Base-by-base conservation (phyloP, 495 filamentous ascomycete species). In the Viridothelium virens region DNA sequence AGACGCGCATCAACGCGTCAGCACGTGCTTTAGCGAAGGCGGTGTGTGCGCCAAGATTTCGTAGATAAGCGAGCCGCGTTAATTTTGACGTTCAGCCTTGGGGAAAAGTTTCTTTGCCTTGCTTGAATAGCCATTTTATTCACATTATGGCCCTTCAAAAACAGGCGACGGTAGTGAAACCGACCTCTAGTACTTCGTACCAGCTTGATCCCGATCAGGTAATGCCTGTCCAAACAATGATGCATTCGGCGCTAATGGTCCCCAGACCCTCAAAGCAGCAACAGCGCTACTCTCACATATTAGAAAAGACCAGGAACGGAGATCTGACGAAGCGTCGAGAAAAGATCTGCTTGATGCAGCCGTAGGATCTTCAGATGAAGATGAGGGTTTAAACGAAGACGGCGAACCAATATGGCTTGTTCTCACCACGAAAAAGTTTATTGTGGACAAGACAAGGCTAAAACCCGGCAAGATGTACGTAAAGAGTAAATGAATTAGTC, bases 381-480 rank as follows among this genome's bases (percentile, higher is more conserved):
- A 82, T 61, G 79, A 78, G 39, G 80, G 79, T 50, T 79, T 82
- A 63, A 77, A 72, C 12, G 82, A 87, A 65, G 84, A 85, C 64
- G 83, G 86, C 67, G 70, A 76, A 1, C 84, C 90, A 2, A 80
- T 97, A 64, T 96, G 89, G 88, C 84, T 98, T 39, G 85, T 87
- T 11, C 78, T 98, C 62, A 90, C 91, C 59, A 96, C 92, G 56
- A 97, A 97, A 78, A 91, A 89, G 77, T 90, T 94, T 74, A 86
- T 93, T 65, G 79, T 85, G 64, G 87, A 91, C 72, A 83, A 84
- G 71, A 86, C 86, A 74, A 84, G 83, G 50, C 81, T 97, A 63
- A 96, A 96, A 79, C 93, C 94, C 37, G 80, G 80, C 56, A 88
- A 87, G 71, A 83, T 89, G 71, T 71, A 59, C 65, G 72, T 83